Conservation (phyloP, 1,284 basidiomycete genomes). For the Heimioporus retisporus region DNA sequence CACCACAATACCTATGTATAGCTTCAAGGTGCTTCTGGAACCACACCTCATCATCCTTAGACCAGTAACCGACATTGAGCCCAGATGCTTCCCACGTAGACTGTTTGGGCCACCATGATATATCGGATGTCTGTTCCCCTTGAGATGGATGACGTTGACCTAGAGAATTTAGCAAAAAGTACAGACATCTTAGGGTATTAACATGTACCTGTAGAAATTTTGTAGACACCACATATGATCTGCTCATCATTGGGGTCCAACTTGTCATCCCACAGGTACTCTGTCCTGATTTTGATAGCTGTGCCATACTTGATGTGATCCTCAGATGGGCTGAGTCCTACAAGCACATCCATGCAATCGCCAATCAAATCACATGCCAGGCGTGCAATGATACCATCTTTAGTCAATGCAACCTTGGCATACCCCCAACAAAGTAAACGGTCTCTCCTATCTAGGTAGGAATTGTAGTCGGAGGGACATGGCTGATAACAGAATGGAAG, state of each 20-base stretch:
- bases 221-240: conserved; percentile 15
- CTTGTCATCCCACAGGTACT: conserved; percentile 11
- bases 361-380: neutral
- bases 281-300: neutral
- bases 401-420: neutral
- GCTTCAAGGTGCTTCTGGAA: too few species aligned
- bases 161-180: neutral
- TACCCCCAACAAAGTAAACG: neutral
- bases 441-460: neutral
- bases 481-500: neutral
- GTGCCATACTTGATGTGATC: conserved; percentile 4
- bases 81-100: too few species aligned
- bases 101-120: too few species aligned
- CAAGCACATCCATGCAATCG: neutral
- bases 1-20: too few species aligned
- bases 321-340: conserved; percentile 5
- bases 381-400: neutral
- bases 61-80: too few species aligned
- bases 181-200: neutral
- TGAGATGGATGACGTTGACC: neutral
- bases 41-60: too few species aligned
- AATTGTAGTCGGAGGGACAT: neutral
- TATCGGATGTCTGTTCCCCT: too few species aligned
- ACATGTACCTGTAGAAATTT: conserved; percentile 5
- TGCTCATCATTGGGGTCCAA: conserved; percentile 12